Base-by-base conservation (phyloP, 192 early-diverging fungal genomes). In the Backusella sp. region DNA sequence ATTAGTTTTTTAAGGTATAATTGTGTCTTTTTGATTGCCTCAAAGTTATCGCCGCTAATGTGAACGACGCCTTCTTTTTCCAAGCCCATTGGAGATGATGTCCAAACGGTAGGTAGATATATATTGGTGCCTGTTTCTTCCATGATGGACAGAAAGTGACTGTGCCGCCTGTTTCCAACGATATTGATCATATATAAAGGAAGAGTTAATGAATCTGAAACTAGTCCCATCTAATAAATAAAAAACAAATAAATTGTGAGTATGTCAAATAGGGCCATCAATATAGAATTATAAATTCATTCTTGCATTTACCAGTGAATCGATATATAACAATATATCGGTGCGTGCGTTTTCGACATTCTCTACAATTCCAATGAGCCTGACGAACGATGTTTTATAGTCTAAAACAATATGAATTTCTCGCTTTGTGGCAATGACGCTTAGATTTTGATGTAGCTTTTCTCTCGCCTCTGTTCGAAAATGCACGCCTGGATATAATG, bases 111-210 rank as follows among this genome's bases (percentile, higher is more conserved):
- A 15, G 70, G 70, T 28, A 71, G 26, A 49, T 71, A 71, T 8
- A 71, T 35, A 17, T 71, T 71, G 14, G 70, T 42, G 23, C 70
- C 70, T 42, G 70, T 71, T 26, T 71, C 70, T 30, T 71, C 44
- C 70, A 71, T 71, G 28, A 71, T 49, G 9, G 41, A 46, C 11
- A 49, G 15, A 14, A 44, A 30, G 21, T 49, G 70, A 19, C 23
- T 21, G 30, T 71, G 44, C 34, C 44, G 30, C 36, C 21, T 71
- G 19, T 71, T 71, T 14, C 70, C 70, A 19, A 71, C 17, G 7
- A 71, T 41, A 32, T 44, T 71, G 3, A 71, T 8, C 8, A 17
- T 28, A 19, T 71, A 71, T 30, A 70, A 46, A 46, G 69, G 69
- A n/a, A 70, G 15, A 11, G 21, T 32, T 17, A 70, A 44, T 68